Conservation (phyloP, 495 filamentous ascomycete species). For the Penicillium manginii region DNA sequence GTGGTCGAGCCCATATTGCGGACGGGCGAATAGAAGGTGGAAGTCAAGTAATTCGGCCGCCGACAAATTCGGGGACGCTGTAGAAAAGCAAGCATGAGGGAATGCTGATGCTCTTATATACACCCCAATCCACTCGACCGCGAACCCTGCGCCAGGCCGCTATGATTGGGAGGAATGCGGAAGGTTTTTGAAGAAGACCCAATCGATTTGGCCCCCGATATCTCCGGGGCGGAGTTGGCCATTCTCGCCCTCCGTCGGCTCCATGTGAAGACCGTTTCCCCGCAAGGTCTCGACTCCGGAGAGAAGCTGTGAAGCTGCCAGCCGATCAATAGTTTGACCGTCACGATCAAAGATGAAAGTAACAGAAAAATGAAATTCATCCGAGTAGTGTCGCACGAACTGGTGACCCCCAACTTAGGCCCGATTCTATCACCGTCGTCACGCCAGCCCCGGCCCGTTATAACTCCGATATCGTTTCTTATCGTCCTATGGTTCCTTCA, state of each 20-base stretch:
- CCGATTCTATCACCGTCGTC: neutral
- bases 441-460: constrained; percentile 33
- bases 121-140: constrained; percentile 5
- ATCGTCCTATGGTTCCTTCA: neutral
- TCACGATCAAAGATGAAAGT: neutral
- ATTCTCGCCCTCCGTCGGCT: constrained; percentile 6
- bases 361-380: no score
- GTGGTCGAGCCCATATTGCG: constrained; percentile 49
- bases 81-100: constrained; percentile 3
- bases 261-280: constrained; percentile 13
- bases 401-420: neutral
- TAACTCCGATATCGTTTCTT: constrained; percentile 35
- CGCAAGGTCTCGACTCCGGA: neutral
- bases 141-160: constrained; percentile 10
- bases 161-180: constrained; percentile 13
- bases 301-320: neutral
- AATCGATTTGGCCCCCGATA: constrained; percentile 19
- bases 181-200: constrained; percentile 7
- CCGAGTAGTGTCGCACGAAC: neutral
- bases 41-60: constrained; percentile 10
- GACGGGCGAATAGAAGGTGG: constrained; percentile 15
- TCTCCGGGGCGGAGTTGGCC: constrained; percentile 23
- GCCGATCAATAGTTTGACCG: neutral
- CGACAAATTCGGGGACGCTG: constrained; percentile 21
- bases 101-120: constrained; percentile 11